Percentiles rank a stretch among this genome's conserved stretches.
Evolutionary conservation across 1,284 basidiomycete genomes (phyloP).

Genomic region (Tylopilus sp.): DNA sequence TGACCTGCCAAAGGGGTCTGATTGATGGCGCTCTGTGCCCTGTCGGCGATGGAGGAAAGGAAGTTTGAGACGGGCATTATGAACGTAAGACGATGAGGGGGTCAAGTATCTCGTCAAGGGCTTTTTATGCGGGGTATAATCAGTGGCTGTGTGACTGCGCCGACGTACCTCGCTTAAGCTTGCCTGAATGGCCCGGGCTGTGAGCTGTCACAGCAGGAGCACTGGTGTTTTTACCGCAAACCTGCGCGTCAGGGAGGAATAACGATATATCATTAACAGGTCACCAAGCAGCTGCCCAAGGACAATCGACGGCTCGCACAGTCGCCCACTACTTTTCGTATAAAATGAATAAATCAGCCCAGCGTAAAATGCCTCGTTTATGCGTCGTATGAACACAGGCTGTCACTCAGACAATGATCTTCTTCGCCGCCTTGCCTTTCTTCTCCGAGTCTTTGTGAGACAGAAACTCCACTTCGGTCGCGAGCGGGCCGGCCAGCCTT

Average conservation of each 20-base stretch:
- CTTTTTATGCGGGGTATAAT: conserved; percentile 16
- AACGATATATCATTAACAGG: conserved; percentile 26
- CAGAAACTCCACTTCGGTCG: conserved; percentile 92
- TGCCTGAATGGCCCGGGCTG: too few species aligned
- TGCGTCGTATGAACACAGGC: conserved; percentile 17
- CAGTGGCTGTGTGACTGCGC: conserved; percentile 26
- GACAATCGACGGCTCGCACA: conserved; percentile 18
- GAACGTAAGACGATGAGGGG: background rate
- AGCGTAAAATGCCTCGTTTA: conserved; percentile 16
- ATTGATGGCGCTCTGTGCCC: conserved; percentile 66
- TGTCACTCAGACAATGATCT: conserved; percentile 61
- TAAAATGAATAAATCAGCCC: conserved; percentile 35
- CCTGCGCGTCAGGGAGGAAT: conserved; percentile 10
- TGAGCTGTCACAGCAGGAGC: background rate
- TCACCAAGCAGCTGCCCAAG: conserved; percentile 21
- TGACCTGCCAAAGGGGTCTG: conserved; percentile 53
- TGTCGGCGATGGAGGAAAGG: conserved; percentile 63
- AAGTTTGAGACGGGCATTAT: conserved; percentile 59
- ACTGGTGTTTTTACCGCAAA: background rate
- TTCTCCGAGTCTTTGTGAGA: conserved; percentile 95
- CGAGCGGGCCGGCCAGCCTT: conserved; percentile 76
- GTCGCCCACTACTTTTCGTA: conserved; percentile 25
- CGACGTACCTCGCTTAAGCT: background rate
- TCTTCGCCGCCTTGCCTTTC: conserved; percentile 84
- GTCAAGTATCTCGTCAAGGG: conserved; percentile 8